Evolutionary conservation across 176 grass and related monocot genomes (phyloP).

Genomic region (Aegilops tauschii): DNA sequence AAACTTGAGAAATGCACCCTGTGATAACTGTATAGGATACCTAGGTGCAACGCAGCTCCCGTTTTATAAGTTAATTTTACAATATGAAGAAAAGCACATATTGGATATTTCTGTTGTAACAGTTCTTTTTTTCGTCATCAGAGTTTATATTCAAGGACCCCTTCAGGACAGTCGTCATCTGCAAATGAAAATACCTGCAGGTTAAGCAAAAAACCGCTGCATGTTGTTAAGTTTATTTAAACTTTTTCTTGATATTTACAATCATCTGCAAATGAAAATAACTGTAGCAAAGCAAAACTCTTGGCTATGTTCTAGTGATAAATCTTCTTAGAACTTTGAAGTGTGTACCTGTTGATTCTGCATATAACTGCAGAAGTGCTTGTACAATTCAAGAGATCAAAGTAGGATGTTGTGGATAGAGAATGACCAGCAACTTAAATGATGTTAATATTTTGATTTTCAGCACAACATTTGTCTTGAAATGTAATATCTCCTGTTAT

Average conservation of each 20-base stretch:
- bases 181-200: constrained; percentile 46
- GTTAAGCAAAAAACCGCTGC: constrained; percentile 35
- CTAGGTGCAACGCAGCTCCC: background rate
- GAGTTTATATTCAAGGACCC: constrained; percentile 54
- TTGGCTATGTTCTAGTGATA: constrained; percentile 11
- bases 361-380: background rate
- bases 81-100: background rate
- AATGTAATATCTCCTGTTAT: constrained; percentile 17
- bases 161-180: constrained; percentile 45
- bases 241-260: background rate
- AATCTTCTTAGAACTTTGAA: constrained; percentile 1
- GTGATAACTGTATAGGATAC: background rate
- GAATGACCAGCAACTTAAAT: background rate
- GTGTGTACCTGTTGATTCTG: background rate
- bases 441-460: constrained; percentile 4
- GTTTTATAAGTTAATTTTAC: constrained; percentile 22
- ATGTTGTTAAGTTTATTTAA: background rate
- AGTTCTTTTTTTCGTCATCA: constrained; percentile 28
- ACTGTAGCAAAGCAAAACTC: background rate
- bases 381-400: background rate
- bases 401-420: constrained; percentile 24
- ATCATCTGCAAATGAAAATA: background rate
- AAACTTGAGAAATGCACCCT: background rate
- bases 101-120: constrained; percentile 21
- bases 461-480: constrained; percentile 7